Evolutionary conservation across 2,329 filamentous ascomycete genomes (phyloP), one percentile per base, ranked within the genome.

Genomic region (Aureobasidium namibiae): DNA sequence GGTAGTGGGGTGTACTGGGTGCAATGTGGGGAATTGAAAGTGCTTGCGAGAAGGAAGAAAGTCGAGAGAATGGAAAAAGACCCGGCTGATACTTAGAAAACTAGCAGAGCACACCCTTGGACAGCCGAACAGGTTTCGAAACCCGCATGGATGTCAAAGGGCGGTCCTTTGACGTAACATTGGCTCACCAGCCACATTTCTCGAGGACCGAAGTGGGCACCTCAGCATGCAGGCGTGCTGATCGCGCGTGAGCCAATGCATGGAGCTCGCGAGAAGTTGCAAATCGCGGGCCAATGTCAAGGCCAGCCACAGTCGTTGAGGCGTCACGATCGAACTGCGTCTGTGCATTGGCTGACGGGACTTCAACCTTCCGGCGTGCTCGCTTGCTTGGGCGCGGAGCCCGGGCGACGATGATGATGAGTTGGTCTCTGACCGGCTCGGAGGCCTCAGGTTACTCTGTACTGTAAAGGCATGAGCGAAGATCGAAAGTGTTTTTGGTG

Each of bases 101-200:
- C 39, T 56, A 29, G 29, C 39, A 56, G 41, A 33, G n/a, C n/a
- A 21, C 42, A 45, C 42, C 29, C 26, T 33, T 46, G 24, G 57
- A 41, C 33, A 38, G 7, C 44, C 33, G 57, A 59, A 44, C 57
- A 59, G 57, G 57, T 59, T 59, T 59, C 57, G 26, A 53, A 45
- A 42, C 38, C 46, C 38, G 38, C 57, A 53, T 50, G 46, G 38
- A 42, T 50, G 57, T 46, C 57, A 52, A 38, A 45, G 46, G 39
- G 26, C 31, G 38, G 57, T 41, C 57, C 57, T 53, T 59, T 59
- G 57, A 59, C 57, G 57, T 59, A 59, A 45, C 34, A 59, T 59
- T 41, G 24, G 56, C 46, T 52, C 57, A 59, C 57, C 46, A 59
- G 57, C 57, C 57, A 59, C 57, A 59, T 53, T 41, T 59, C 46